phyloP scores from a whole-genome alignment of 2,329 filamentous ascomycete species.

The Trichoderma sp. region DNA sequence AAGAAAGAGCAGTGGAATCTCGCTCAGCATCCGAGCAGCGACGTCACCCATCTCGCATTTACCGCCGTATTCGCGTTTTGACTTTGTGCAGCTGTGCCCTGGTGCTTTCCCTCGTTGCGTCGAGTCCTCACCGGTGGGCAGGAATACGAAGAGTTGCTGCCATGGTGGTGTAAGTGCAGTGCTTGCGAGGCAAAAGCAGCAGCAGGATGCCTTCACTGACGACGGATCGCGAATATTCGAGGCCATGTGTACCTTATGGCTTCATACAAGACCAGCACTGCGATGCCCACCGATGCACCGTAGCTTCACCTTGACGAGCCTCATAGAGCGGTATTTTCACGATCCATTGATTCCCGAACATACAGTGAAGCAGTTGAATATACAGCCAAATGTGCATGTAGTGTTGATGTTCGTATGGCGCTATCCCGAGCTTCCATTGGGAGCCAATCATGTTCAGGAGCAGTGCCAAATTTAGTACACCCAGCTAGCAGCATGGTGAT shows the following conservation, averaged over 20 bases:
- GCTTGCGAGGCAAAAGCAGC: background rate
- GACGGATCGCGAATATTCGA: background rate
- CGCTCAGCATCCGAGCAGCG: background rate
- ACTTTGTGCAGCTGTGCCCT: background rate
- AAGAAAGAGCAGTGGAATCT: slow-evolving; percentile 7
- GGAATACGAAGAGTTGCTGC: background rate
- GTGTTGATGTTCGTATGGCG: no score
- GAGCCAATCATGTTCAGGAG: background rate
- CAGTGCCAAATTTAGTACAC: background rate
- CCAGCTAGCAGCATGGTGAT: slow-evolving; percentile 1
- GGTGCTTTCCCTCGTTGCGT: background rate
- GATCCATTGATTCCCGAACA: no score
- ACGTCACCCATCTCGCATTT: background rate
- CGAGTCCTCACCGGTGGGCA: background rate
- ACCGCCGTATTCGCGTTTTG: background rate
- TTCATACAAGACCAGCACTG: background rate
- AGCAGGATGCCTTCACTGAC: background rate
- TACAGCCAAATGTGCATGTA: no score
- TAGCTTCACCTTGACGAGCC: background rate
- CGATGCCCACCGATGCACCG: background rate
- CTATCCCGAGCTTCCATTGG: no score
- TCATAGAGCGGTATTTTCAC: no score
- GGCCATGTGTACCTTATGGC: background rate
- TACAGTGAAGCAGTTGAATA: no score
- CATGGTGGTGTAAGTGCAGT: background rate